A percentile compares a stretch with the other conserved stretches of the same genome.
These are phyloP conservation scores for Papiliotrema terrestris DNA, from an alignment of 1,284 basidiomycete genomes.

Conservation along the genomic window DNA sequence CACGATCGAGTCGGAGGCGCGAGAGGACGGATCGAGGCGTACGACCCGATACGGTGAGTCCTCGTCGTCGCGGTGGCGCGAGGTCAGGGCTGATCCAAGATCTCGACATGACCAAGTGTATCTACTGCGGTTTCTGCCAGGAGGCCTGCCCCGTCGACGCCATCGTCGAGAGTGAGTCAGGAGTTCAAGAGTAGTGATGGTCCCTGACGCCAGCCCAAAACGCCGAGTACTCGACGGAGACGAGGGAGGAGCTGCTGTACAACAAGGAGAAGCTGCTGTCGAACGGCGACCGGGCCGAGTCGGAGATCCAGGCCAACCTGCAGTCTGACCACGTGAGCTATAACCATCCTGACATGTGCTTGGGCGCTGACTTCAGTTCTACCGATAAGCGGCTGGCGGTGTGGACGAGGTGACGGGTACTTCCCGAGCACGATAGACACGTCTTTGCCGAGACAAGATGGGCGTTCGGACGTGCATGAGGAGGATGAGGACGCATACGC, in stretches of 20 bases:
- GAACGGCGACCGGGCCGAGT: constrained; percentile 93
- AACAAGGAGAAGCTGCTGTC: constrained; percentile 95
- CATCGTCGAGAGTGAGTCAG: constrained; percentile 89
- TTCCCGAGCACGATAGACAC: too few relatives aligned
- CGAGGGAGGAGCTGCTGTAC: constrained; percentile 95
- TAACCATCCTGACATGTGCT: background rate
- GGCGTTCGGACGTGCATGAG: too few relatives aligned
- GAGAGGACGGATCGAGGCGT: constrained; percentile 89
- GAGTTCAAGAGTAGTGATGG: background rate
- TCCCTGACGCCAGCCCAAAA: constrained; percentile 68
- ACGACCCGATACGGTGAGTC: constrained; percentile 87
- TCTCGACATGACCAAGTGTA: constrained; percentile 90
- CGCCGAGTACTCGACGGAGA: constrained; percentile 94
- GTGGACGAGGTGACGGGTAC: too few relatives aligned
- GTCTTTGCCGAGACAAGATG: too few relatives aligned
- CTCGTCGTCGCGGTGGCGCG: background rate
- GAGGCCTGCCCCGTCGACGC: constrained; percentile 99
- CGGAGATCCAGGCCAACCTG: constrained; percentile 92
- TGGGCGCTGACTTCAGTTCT: constrained; percentile 8
- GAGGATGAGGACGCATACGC: too few relatives aligned
- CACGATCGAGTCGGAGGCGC: constrained; percentile 96
- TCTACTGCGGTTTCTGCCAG: constrained; percentile 97
- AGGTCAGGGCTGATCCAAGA: constrained; percentile 55
- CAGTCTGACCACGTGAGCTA: constrained; percentile 56
- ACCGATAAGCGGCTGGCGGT: constrained; percentile 3